A percentile compares a stretch with the other conserved stretches of the same genome.
phyloP scores from a whole-genome alignment of 768 basidiomycete genomes.

The Melanogaster broomeanus region DNA sequence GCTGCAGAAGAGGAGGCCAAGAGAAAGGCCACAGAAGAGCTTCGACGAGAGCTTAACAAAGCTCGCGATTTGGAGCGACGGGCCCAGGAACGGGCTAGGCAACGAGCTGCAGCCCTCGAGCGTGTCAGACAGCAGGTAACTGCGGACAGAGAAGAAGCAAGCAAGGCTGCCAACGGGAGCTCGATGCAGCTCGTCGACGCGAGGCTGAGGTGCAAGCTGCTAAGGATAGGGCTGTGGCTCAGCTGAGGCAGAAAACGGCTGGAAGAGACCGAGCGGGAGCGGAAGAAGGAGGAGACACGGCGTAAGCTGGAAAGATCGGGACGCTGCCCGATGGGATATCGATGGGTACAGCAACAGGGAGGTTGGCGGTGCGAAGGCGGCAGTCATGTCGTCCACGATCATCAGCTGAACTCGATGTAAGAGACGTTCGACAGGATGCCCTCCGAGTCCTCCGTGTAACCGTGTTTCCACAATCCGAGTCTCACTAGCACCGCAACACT shows the following conservation, averaged over 20 bases:
- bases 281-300: constrained; percentile 36
- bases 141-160: constrained; percentile 17
- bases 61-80: constrained; percentile 18
- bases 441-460: no score
- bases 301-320: constrained; percentile 47
- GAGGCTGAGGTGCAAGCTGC: constrained; percentile 20
- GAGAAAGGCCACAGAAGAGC: constrained; percentile 18
- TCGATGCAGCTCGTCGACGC: constrained; percentile 26
- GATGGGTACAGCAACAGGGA: constrained; percentile 40
- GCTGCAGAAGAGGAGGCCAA: constrained; percentile 23
- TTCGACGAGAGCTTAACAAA: constrained; percentile 17
- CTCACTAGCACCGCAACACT: no score
- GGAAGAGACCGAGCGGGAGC: constrained; percentile 36
- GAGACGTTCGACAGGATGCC: not conserved
- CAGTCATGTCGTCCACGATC: constrained; percentile 39
- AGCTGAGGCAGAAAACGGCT: constrained; percentile 28
- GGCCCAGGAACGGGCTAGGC: constrained; percentile 24
- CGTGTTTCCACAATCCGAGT: no score
- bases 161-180: constrained; percentile 24
- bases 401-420: constrained; percentile 23
- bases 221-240: constrained; percentile 17
- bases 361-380: constrained; percentile 54
- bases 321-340: constrained; percentile 46
- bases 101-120: constrained; percentile 21
- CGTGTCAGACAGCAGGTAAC: constrained; percentile 15